Base-by-base conservation (phyloP, 2,329 filamentous ascomycete genomes). In the Onygenales sp. region DNA sequence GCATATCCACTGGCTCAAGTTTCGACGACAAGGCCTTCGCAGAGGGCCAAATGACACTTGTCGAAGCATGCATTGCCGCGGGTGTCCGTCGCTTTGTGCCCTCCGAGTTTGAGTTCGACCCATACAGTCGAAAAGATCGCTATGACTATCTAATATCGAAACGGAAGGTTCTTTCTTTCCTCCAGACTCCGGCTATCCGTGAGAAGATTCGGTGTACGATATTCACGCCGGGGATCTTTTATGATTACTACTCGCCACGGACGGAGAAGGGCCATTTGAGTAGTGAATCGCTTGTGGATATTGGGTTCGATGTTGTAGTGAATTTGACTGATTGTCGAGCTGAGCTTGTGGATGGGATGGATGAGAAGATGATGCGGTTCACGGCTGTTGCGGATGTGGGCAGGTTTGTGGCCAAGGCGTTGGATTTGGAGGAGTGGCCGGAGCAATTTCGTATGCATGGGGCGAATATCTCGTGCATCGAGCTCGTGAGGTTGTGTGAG, bases 261-360 rank as follows among this genome's bases (percentile, higher is more conserved):
- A 38, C n/a, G 14, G 42, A 35, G 39, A 44, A 44, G 49, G 43
- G 49, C 27, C 42, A 51, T 43, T 2, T 27, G 31, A 43, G 49
- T 13, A 51, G 49, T 5, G 39, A 43, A 3, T 51, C 39, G n/a
- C 41, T 51, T 6, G 49, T 27, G 13, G 35, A 17, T 2, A 51
- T 51, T 43, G 49, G 39, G 49, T 51, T 51, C 44, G 39, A 51
- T 17, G 27, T 36, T 10, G 42, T 43, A n/a, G 49, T 51, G 27
- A 39, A 51, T 43, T n/a, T 51, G 31, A 36, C 35, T 3, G 8
- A 13, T 9, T 51, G 49, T 21, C 27, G 42, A 7, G 41, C n/a
- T 10, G 31, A 51, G 31, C 17, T 51, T 35, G 49, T 51, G 8
- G 42, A 44, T 17, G 49, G 39, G 39, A 51, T 51, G 49, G 49